These are phyloP conservation scores for Terfezia boudieri DNA, from an alignment of 495 filamentous ascomycete species.

Conservation along the genomic window DNA sequence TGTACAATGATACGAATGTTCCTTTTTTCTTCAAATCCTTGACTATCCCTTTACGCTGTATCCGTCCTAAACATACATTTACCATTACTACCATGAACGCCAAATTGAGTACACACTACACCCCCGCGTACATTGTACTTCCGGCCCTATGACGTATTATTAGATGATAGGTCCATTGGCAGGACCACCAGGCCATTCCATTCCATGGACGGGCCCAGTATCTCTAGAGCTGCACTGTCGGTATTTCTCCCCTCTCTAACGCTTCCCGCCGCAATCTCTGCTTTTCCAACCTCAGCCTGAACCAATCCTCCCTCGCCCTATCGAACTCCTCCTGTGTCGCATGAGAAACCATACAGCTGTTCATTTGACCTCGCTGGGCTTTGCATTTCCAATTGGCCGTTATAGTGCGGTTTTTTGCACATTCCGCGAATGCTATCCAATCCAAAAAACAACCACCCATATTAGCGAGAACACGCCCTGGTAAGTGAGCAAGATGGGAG, in stretches of 20 bases:
- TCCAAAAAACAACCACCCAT: not conserved
- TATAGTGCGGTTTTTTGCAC: conserved; percentile 65
- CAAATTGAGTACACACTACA: too few relatives aligned
- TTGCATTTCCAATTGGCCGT: conserved; percentile 71
- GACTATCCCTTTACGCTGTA: too few relatives aligned
- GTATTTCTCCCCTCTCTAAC: not conserved
- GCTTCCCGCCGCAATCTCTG: conserved; percentile 38
- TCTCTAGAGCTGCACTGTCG: not conserved
- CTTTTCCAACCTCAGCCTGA: conserved; percentile 45
- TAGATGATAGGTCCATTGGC: too few relatives aligned
- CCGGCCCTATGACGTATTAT: too few relatives aligned
- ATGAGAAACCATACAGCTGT: conserved; percentile 70
- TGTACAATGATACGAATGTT: too few relatives aligned
- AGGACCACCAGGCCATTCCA: too few relatives aligned
- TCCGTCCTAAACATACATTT: too few relatives aligned
- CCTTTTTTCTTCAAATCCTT: too few relatives aligned
- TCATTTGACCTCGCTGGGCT: conserved; percentile 59
- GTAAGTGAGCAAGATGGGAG: not conserved
- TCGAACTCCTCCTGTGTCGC: conserved; percentile 72
- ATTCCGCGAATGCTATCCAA: conserved; percentile 59
- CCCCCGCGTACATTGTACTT: too few relatives aligned
- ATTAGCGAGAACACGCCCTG: not conserved
- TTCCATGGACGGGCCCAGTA: too few relatives aligned
- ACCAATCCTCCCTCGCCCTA: conserved; percentile 84
- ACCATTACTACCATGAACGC: too few relatives aligned